phyloP scores from a whole-genome alignment of 2,329 filamentous ascomycete species.

The Pseudogymnoascus sp. region DNA sequence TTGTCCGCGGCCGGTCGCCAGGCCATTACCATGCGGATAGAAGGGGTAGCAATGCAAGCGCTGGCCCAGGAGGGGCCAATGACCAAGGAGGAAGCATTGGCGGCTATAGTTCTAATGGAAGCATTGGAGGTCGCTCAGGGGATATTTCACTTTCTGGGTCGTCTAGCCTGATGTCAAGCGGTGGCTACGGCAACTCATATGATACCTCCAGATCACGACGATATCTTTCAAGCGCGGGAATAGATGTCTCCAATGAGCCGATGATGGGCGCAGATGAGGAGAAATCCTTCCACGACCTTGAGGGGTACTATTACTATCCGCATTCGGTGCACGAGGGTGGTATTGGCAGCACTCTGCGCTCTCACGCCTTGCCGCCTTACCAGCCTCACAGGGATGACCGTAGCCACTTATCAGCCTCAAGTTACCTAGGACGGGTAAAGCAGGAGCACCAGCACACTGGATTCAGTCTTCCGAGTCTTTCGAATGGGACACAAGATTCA shows the following conservation, averaged over 20 bases:
- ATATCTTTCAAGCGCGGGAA: constrained; percentile 19
- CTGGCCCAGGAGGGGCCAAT: constrained; percentile 43
- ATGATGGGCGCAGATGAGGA: constrained; percentile 25
- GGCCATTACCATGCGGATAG: constrained; percentile 52
- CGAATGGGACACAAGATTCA: constrained; percentile 15
- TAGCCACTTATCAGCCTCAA: constrained; percentile 16
- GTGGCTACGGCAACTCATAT: constrained; percentile 21
- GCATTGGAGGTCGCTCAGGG: constrained; percentile 20
- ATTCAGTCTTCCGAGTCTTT: constrained; percentile 23
- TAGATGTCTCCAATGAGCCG: constrained; percentile 27
- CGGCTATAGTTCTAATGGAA: constrained; percentile 22
- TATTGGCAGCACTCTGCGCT: constrained; percentile 9
- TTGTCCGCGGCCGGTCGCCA: constrained; percentile 58
- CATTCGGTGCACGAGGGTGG: constrained; percentile 21
- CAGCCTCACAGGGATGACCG: constrained; percentile 17
- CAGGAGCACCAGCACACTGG: constrained; percentile 19
- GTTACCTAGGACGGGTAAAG: constrained; percentile 25
- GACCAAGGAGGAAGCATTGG: constrained; percentile 22
- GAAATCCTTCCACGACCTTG: constrained; percentile 23
- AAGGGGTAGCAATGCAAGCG: constrained; percentile 42
- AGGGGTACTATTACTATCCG: constrained; percentile 27
- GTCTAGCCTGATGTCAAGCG: constrained; percentile 22
- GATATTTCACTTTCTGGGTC: constrained; percentile 25
- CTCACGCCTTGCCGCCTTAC: constrained; percentile 7
- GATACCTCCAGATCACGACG: constrained; percentile 21